A percentile compares a stretch with the other conserved stretches of the same genome.
Conservation (phyloP, 768 basidiomycete species). For the Trametes sanguinea region DNA sequence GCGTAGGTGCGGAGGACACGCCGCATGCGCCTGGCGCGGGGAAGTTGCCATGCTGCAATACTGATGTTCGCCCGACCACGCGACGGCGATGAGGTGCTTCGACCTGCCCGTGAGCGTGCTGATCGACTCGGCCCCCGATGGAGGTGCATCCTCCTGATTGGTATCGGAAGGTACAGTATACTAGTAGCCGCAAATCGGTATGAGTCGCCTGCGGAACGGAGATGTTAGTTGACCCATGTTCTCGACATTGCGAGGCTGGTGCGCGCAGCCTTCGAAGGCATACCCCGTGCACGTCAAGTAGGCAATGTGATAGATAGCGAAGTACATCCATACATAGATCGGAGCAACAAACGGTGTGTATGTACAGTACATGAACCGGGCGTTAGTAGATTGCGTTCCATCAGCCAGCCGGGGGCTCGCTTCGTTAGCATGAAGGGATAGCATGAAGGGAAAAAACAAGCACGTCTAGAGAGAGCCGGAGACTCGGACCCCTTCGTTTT, state of each 20-base stretch:
- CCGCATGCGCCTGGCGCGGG: conserved; percentile 11
- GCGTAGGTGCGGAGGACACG: conserved; percentile 13
- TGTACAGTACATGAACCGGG: conserved; percentile 6
- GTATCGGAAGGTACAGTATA: not conserved
- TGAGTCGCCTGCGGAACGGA: not conserved
- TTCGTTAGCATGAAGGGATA: not conserved
- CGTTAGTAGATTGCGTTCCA: not conserved
- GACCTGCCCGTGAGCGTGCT: not conserved
- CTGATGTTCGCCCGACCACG: not conserved
- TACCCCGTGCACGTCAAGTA: not conserved
- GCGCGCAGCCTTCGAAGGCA: too few species aligned
- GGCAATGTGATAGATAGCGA: not conserved
- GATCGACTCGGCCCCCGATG: not conserved
- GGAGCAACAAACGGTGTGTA: not conserved
- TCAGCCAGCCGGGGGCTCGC: too few species aligned
- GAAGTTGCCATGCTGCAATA: not conserved
- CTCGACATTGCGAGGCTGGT: too few species aligned
- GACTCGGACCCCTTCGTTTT: not conserved
- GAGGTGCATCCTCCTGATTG: not conserved
- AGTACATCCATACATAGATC: conserved; percentile 8
- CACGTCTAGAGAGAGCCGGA: conserved; percentile 2
- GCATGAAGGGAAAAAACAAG: not conserved
- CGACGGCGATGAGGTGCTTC: not conserved
- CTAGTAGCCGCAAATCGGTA: not conserved
- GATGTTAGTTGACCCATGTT: too few species aligned